Evolutionary conservation across 2,329 filamentous ascomycete genomes (phyloP).

Genomic region (Leptodontidium sp.): DNA sequence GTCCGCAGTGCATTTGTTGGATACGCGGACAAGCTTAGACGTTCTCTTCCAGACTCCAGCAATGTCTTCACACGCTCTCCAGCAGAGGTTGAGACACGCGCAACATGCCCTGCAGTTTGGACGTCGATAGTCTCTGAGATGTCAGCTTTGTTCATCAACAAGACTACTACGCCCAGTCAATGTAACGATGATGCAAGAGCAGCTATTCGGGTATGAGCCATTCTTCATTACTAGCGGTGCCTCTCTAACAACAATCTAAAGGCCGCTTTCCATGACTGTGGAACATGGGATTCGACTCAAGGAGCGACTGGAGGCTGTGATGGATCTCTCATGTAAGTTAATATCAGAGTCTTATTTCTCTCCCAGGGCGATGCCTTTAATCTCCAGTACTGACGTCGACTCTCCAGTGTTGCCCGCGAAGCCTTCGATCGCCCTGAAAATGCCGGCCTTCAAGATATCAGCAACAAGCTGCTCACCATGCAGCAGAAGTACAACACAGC

Average conservation of each 20-base stretch:
- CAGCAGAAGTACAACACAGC: slow-evolving; percentile 25
- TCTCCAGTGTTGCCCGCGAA: slow-evolving; percentile 18
- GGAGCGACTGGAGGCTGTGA: slow-evolving; percentile 35
- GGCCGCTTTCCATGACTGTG: slow-evolving; percentile 36
- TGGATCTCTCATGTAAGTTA: slow-evolving; percentile 29
- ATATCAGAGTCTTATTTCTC: not conserved
- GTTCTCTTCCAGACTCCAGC: slow-evolving; percentile 1
- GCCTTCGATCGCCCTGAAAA: slow-evolving; percentile 28
- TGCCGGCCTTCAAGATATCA: slow-evolving; percentile 35
- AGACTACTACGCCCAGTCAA: slow-evolving; percentile 22
- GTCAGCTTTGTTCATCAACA: slow-evolving; percentile 27
- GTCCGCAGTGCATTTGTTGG: not conserved
- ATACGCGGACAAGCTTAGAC: not conserved
- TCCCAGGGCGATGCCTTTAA: not conserved
- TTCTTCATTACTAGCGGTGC: not conserved
- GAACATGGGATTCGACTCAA: slow-evolving; percentile 29
- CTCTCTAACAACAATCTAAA: not conserved
- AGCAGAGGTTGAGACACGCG: not conserved
- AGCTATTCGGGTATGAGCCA: slow-evolving; percentile 31
- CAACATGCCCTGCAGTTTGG: slow-evolving; percentile 3
- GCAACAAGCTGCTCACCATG: slow-evolving; percentile 25
- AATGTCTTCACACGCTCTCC: slow-evolving; percentile 1
- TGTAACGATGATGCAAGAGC: slow-evolving; percentile 37
- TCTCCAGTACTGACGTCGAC: not conserved
- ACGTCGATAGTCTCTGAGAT: slow-evolving; percentile 7